Evolutionary conservation across 768 basidiomycete species (phyloP), one percentile per base, ranked within the genome.

Genomic region (Trametes cingulata): DNA sequence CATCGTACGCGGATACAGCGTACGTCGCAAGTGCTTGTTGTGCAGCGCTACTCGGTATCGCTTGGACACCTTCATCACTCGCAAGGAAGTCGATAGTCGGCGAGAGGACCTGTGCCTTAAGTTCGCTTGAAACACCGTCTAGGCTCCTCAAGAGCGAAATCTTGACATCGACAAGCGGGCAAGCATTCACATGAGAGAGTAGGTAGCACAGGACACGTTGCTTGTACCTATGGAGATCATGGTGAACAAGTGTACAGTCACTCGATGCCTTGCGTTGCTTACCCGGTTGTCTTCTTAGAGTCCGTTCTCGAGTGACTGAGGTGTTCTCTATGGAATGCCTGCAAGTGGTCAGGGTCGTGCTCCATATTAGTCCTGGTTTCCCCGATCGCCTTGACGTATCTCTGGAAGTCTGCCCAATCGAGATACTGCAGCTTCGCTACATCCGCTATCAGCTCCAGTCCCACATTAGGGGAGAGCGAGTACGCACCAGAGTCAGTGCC

Each of bases 131-230:
- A 39, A 90, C 75, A 9, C 75, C 73, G 25, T 76, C 68, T 10
- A 85, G 56, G 35, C 76, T 73, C 5, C 64, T 73, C 17, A 98
- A 77, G 0, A 98, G 73, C 12, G 75, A 68, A 12, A 83, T 68
- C 60, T 86, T 84, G 17, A 82, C 78, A 0, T 67, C 58, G 2
- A 81, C 72, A 3, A 82, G 68, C 2, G 77, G 73, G 63, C 89
- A 81, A 4, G 84, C 81, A 47, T 81, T 79, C 63, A 89, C 78
- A 70, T 98, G 95, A 1, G 95, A 95, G 6, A 91, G 75, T 0
- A 97, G 72, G 71, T 82, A 94, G 68, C 88, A 92, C 41, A 91
- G 68, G 42, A 95, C 75, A 13, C 86, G 82, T 61, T 82, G 82
- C 68, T 85, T 91, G 72, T 87, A 86, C 55, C 92, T 93, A 35